Percentiles rank a stretch among this genome's conserved stretches.
Evolutionary conservation across 139 green algal species (phyloP).

Genomic region (Ettlia oleoabundans): DNA sequence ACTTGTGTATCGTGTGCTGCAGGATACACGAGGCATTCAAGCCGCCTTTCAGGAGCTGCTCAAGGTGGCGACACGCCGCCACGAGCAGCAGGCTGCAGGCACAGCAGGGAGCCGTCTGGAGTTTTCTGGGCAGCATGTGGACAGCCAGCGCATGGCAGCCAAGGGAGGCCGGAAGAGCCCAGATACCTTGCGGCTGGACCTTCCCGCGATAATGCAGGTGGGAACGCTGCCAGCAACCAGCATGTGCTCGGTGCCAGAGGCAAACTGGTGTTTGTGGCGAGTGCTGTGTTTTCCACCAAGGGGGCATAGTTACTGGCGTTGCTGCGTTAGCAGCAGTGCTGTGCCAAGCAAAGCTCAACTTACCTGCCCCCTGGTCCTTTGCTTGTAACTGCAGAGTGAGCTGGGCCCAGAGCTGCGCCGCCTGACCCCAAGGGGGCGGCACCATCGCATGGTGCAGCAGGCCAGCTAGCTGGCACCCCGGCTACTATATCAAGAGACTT

Average conservation of each 20-base stretch:
- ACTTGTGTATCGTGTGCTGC: too few relatives aligned
- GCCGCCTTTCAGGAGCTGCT: slow-evolving; percentile 1
- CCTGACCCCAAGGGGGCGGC: neutral
- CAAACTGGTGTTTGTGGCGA: too few relatives aligned
- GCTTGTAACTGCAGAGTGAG: slow-evolving; percentile 29
- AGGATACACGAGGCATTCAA: neutral
- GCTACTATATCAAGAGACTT: neutral
- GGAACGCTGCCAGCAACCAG: too few relatives aligned
- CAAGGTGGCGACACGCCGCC: neutral
- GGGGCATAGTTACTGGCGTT: too few relatives aligned
- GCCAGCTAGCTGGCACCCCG: neutral
- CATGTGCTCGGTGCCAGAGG: too few relatives aligned
- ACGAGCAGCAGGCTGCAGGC: neutral
- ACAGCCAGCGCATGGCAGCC: too few relatives aligned
- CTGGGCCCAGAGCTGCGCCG: slow-evolving; percentile 1
- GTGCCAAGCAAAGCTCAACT: neutral
- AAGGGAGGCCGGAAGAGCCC: too few relatives aligned
- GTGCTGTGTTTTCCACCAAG: too few relatives aligned
- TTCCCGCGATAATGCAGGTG: neutral
- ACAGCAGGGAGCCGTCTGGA: neutral
- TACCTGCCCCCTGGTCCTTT: neutral
- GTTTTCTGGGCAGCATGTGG: neutral
- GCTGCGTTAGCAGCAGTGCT: too few relatives aligned
- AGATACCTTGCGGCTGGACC: neutral
- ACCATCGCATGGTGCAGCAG: neutral